A percentile compares a stretch with the other conserved stretches of the same genome.
Conservation (phyloP, 192 early-diverging fungal genomes). For the Dissophora globulifera region DNA sequence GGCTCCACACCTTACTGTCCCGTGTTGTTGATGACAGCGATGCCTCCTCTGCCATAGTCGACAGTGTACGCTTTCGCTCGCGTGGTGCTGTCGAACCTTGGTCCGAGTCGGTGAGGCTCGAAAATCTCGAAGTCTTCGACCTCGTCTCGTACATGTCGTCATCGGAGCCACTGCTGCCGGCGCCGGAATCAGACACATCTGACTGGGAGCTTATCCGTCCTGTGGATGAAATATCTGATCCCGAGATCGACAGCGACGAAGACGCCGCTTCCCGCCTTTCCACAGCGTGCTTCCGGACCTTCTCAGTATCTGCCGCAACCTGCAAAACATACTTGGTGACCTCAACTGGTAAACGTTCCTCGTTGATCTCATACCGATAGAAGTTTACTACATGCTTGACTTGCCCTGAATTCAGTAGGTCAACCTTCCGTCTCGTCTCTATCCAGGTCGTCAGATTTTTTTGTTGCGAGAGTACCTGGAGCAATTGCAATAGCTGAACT, state of each 20-base stretch:
- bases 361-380: constrained; percentile 92
- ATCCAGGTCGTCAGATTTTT: constrained; percentile 76
- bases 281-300: constrained; percentile 22
- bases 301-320: constrained; percentile 74
- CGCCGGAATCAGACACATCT: not conserved
- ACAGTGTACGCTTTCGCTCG: not conserved
- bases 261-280: constrained; percentile 4
- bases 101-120: not conserved
- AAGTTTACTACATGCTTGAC: constrained; percentile 74
- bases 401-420: constrained; percentile 74
- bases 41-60: constrained; percentile 1
- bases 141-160: not conserved
- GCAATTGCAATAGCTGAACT: constrained; percentile 84
- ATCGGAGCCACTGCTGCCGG: not conserved
- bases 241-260: too few relatives aligned
- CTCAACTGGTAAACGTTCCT: constrained; percentile 74
- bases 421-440: constrained; percentile 72
- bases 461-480: constrained; percentile 83
- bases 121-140: not conserved
- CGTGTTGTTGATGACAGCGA: constrained; percentile 8
- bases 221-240: too few relatives aligned
- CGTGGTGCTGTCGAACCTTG: not conserved
- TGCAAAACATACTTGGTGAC: constrained; percentile 78
- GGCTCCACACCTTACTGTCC: constrained; percentile 23
- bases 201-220: not conserved